Percentiles rank a stretch among this genome's conserved stretches.
phyloP scores from a whole-genome alignment of 345 rosid species.

The Lagerstroemia speciosa region DNA sequence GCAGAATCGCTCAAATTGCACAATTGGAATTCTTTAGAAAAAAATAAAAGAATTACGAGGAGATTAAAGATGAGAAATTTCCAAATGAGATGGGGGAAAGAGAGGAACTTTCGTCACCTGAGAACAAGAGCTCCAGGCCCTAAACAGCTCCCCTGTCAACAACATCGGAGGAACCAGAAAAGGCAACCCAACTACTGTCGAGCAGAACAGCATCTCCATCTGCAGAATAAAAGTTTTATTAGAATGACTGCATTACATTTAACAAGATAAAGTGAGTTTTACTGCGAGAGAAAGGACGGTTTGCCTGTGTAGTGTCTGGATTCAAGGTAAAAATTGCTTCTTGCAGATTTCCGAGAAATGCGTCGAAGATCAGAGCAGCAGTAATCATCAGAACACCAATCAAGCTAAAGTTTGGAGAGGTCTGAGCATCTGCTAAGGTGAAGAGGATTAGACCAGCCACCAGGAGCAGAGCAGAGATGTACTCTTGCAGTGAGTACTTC shows the following conservation, averaged over 20 bases:
- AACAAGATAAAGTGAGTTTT: background rate
- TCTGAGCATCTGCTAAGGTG: constrained; percentile 89
- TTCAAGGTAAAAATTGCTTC: constrained; percentile 88
- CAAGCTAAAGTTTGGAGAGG: constrained; percentile 82
- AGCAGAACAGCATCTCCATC: constrained; percentile 98
- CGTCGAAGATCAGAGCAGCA: constrained; percentile 86
- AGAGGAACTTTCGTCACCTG: constrained; percentile 36
- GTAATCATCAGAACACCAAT: constrained; percentile 76
- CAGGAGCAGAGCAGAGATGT: constrained; percentile 67
- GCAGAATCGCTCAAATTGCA: background rate
- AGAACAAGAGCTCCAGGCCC: constrained; percentile 87
- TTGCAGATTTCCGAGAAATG: constrained; percentile 81
- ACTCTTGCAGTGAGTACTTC: constrained; percentile 74
- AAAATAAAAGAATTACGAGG: background rate
- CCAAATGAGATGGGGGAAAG: background rate
- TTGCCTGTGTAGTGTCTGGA: constrained; percentile 84
- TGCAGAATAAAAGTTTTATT: constrained; percentile 13
- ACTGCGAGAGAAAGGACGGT: background rate
- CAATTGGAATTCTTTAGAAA: background rate
- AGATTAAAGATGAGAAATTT: background rate
- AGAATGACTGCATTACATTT: background rate
- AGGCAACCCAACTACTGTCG: constrained; percentile 88
- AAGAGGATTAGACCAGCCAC: constrained; percentile 81
- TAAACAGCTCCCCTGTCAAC: constrained; percentile 81
- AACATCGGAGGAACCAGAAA: constrained; percentile 88